Conservation (phyloP, 1,139 yeast species). For the Scheffersomyces quercinus region DNA sequence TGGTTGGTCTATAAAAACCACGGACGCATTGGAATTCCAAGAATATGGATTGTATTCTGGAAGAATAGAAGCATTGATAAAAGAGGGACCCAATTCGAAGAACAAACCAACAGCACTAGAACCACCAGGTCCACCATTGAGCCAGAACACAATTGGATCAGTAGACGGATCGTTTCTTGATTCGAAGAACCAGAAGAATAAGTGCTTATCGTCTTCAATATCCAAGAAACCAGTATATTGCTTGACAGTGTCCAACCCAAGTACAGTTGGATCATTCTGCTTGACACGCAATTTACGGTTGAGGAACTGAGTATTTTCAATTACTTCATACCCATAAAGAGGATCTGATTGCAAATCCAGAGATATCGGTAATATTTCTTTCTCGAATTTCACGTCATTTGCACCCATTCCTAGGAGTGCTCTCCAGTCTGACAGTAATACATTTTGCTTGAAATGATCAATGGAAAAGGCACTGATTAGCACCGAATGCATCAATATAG, state of each 20-base stretch:
- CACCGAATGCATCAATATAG: too few species aligned
- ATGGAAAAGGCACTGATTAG: too few species aligned
- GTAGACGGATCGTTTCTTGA: constrained; percentile 46
- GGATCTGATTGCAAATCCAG: too few species aligned
- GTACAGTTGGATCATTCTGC: constrained; percentile 3
- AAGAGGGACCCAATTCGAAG: constrained; percentile 46
- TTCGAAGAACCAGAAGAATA: constrained; percentile 48
- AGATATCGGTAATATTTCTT: too few species aligned
- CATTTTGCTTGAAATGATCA: too few species aligned
- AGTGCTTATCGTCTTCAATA: constrained; percentile 17
- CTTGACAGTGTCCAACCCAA: constrained; percentile 4
- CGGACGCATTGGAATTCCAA: constrained; percentile 48
- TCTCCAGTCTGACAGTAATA: too few species aligned
- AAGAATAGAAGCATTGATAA: constrained; percentile 34
- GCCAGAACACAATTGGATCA: constrained; percentile 48
- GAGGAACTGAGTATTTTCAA: constrained; percentile 44
- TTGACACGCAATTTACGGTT: constrained; percentile 64
- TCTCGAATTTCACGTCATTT: too few species aligned
- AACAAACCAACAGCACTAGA: constrained; percentile 45
- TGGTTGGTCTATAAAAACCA: constrained; percentile 50
- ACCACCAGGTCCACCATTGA: constrained; percentile 51
- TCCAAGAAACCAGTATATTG: constrained; percentile 9
- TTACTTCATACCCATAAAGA: constrained; percentile 14
- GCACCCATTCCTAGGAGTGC: too few species aligned
- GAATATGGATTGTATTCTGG: constrained; percentile 42